Base-by-base conservation (phyloP, 805 yeast species). In the Martiniozyma abietophila region DNA sequence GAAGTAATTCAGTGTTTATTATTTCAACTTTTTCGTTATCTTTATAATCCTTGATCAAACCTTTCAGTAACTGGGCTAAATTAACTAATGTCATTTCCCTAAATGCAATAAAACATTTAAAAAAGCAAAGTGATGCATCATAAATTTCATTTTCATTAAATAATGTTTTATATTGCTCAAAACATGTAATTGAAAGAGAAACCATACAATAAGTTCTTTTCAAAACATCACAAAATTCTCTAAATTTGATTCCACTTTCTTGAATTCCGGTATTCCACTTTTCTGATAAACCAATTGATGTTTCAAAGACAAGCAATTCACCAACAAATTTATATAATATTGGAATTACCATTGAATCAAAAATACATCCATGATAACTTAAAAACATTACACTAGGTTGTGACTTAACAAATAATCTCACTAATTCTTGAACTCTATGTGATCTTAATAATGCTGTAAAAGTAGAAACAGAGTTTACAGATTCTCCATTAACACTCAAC, bases 121-220 rank as follows among this genome's bases (percentile, higher is more conserved):
- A 35, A 24, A 39, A 44, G 11, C 25, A 36, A 18, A 44, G 20
- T 10, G 57, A 52, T 4, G 50, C 48, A 15, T 49, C 50, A 27
- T 50, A 48, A 7, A 49, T 38, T 5, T 58, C 54, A 30, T 45
- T 45, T n/a, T 42, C 46, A 34, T 47, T 43, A 23, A 49, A 54
- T n/a, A 52, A 25, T 5, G 35, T 36, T 27, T 40, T 38, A 32
- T 49, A 53, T 20, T 49, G 51, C 14, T 38, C 34, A 22, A 49
- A 47, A 8, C 57, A 33, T 6, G 57, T 44, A 16, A 54, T 39
- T 2, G 53, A 42, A 11, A 56, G 36, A 5, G 53, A 44, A n/a
- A 44, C 45, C 28, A 48, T 31, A 10, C 51, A 44, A 37, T 48
- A 47, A 1, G 57, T 41, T 32, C 52, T 44, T 28, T 48, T 51